phyloP scores from a whole-genome alignment of 2,329 filamentous ascomycete genomes.

The Calonectria pauciramosa region DNA sequence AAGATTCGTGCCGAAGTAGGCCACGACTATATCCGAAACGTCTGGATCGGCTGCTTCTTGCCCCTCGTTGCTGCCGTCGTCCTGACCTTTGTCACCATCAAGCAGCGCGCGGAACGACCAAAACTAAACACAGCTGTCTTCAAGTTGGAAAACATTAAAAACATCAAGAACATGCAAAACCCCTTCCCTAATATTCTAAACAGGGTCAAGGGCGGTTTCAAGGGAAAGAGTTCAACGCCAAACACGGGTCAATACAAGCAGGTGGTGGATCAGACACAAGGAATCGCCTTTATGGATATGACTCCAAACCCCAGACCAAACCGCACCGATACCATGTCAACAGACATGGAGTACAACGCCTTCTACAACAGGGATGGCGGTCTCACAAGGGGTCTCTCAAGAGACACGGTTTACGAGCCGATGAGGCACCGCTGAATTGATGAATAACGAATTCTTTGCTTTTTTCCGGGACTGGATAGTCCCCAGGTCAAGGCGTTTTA shows the following conservation, averaged over 20 bases:
- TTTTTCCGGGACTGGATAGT: not conserved
- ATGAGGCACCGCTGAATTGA: not conserved
- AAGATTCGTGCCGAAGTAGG: not conserved
- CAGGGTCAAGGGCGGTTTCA: not conserved
- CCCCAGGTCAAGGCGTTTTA: too few relatives aligned
- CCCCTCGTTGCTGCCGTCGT: not conserved
- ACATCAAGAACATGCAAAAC: not conserved
- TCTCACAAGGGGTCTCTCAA: not conserved
- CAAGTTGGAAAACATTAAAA: not conserved
- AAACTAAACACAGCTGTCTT: not conserved
- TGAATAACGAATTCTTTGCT: not conserved
- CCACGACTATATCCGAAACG: not conserved
- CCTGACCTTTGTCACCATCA: not conserved
- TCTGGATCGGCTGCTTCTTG: not conserved
- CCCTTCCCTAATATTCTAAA: not conserved
- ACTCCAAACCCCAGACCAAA: not conserved
- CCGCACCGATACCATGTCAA: slow-evolving; percentile 1
- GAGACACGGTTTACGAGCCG: not conserved
- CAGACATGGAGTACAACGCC: not conserved
- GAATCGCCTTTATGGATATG: not conserved
- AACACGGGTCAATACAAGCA: not conserved
- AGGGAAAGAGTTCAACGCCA: not conserved
- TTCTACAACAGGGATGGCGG: not conserved
- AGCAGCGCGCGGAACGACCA: not conserved
- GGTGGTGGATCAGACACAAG: not conserved